Percentiles rank a stretch among this genome's conserved stretches.
phyloP scores from a whole-genome alignment of 192 early-diverging fungal species.

The Podila verticillata region DNA sequence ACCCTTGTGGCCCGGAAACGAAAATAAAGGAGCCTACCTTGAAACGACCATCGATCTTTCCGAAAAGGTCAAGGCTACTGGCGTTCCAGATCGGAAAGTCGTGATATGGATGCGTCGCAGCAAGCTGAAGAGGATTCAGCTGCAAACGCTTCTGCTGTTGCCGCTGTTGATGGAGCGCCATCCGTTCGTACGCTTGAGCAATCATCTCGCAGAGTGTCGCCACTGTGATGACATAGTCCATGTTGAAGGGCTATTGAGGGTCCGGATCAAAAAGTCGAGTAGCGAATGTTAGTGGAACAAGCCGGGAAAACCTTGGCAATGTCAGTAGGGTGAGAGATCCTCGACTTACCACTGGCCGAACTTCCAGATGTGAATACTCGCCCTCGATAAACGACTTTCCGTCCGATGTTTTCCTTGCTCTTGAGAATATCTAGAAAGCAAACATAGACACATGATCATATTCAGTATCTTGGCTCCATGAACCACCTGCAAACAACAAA shows the following conservation, averaged over 20 bases:
- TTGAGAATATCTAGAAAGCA: conserved; percentile 10
- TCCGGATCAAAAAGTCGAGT: background rate
- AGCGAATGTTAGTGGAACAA: background rate
- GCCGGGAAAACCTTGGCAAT: background rate
- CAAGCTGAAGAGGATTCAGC: background rate
- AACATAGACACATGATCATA: background rate
- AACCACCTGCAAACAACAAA: background rate
- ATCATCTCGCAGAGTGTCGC: conserved; percentile 34
- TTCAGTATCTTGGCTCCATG: too few relatives aligned
- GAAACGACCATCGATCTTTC: conserved; percentile 25
- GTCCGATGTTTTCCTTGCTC: background rate
- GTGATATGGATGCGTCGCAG: background rate
- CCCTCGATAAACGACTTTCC: conserved; percentile 9
- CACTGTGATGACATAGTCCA: conserved; percentile 29
- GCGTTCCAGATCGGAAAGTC: conserved; percentile 3
- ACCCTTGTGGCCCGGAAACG: background rate
- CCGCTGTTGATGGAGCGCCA: background rate
- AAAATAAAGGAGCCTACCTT: conserved; percentile 17
- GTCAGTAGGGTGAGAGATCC: too few relatives aligned
- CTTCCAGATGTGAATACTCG: conserved; percentile 27
- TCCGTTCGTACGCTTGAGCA: conserved; percentile 16
- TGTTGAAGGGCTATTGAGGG: conserved; percentile 14
- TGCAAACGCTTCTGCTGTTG: background rate
- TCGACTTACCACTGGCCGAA: conserved; percentile 12
- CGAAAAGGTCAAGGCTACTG: conserved; percentile 5